Evolutionary conservation across 352 stramenopile genomes (phyloP), one percentile per base, ranked within the genome.

Genomic region (Phytophthora pini): DNA sequence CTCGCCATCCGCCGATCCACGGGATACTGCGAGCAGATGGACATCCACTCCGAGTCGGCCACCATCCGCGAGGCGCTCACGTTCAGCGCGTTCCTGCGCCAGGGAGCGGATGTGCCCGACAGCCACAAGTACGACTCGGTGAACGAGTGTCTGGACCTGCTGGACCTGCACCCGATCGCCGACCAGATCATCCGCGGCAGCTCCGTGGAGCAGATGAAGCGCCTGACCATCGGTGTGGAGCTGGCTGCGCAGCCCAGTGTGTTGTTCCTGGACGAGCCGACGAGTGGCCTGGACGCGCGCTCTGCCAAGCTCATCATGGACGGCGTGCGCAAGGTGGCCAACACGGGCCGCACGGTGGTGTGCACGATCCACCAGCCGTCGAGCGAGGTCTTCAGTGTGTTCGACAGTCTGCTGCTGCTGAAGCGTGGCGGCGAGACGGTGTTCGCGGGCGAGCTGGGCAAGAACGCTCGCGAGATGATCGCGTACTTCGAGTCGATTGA

Each of bases 311-410:
- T 94, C 41, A 70, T 98, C 20, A 92, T 97, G 63, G 76, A 89
- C 13, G 80, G 94, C 3, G 76, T 97, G 12, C 88, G 92, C 50
- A 95, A 96, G 62, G 80, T 97, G 43, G 89, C 92, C 4, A 44
- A 74, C 56, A 81, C 80, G 20, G 88, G 89, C 0, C 70, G 81
- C 9, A 95, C 84, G 3, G 72, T 98, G 11, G 67, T 98, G 6
- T 97, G 94, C 43, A 98, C 91, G 26, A 98, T 98, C 70, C 94
- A 98, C 68, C 92, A 98, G 75, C 94, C 94, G 36, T 87, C 79
- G 9, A 84, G 80, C 1, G 85, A 97, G 44, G 85, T 97, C 1
- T 97, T 97, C 44, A 80, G 49, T 31, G 57, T 72, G 3, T 72
- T 72, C 29, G 56, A 72, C 50, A 67, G 51, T 44, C 24, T 72